phyloP scores from a whole-genome alignment of 2,329 filamentous ascomycete genomes.

The Sclerotinia glacialis region DNA sequence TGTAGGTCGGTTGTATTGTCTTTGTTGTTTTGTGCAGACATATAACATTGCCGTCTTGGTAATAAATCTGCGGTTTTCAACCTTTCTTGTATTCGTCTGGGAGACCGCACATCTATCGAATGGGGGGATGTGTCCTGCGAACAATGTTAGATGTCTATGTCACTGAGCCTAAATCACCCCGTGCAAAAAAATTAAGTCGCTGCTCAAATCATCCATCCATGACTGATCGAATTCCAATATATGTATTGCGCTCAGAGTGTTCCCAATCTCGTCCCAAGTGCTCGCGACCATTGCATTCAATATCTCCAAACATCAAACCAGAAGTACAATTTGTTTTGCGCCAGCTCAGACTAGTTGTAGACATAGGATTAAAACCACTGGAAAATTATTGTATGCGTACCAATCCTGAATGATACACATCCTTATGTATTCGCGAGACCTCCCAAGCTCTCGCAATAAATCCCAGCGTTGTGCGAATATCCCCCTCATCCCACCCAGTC shows the following conservation, averaged over 20 bases:
- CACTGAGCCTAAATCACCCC: conserved; percentile 36
- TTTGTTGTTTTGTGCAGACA: conserved; percentile 26
- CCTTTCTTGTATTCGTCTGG: conserved; percentile 30
- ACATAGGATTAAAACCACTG: conserved; percentile 19
- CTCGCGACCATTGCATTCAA: conserved; percentile 1
- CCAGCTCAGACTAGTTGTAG: conserved; percentile 4
- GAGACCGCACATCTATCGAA: conserved; percentile 35
- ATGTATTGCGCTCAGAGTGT: neutral
- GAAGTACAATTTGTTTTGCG: conserved; percentile 7
- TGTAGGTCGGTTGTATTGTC: conserved; percentile 26
- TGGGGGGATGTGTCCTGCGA: conserved; percentile 34
- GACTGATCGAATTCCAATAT: conserved; percentile 1
- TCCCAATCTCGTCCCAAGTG: conserved; percentile 23
- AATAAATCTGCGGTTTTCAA: conserved; percentile 29
- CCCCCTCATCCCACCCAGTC: conserved; percentile 46
- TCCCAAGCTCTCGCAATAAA: conserved; percentile 40
- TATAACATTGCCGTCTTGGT: conserved; percentile 26
- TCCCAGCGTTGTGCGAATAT: conserved; percentile 40
- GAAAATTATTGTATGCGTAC: conserved; percentile 35
- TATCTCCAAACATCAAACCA: neutral
- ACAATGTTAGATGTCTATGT: conserved; percentile 38
- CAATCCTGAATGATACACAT: conserved; percentile 31
- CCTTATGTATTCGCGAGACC: conserved; percentile 31
- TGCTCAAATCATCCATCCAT: too few species aligned
- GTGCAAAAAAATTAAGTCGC: conserved; percentile 32